phyloP scores from a whole-genome alignment of 2,329 filamentous ascomycete genomes.

The Colletotrichum simmondsii region DNA sequence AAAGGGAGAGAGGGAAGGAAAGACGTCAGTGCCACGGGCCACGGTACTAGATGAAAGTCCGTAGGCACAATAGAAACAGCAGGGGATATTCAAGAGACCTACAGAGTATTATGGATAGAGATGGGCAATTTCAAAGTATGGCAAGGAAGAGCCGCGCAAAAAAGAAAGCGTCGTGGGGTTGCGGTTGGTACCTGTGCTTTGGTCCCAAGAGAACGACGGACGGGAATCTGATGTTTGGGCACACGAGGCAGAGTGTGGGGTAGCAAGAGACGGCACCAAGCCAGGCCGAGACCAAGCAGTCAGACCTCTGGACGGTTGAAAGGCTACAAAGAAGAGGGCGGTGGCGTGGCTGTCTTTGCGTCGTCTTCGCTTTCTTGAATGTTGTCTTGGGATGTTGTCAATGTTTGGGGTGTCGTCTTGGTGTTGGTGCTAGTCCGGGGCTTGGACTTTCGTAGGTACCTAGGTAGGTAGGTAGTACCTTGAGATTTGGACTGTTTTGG shows the following conservation, averaged over 20 bases:
- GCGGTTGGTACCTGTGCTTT: neutral
- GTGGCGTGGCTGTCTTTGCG: neutral
- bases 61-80: neutral
- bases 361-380: neutral
- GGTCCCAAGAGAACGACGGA: neutral
- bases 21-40: conserved; percentile 1
- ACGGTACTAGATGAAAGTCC: neutral
- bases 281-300: neutral
- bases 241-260: conserved; percentile 31
- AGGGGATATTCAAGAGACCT: neutral
- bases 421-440: neutral
- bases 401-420: neutral
- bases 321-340: conserved; percentile 9
- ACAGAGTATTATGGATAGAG: neutral
- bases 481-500: neutral
- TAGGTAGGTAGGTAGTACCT: too few species aligned
- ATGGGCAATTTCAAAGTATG: neutral
- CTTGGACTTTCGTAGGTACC: neutral
- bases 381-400: neutral
- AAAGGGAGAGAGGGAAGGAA: neutral
- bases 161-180: neutral
- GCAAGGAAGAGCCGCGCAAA: neutral
- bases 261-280: neutral
- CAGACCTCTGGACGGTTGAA: neutral
- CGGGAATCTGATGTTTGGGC: neutral